Conservation (phyloP, 768 basidiomycete genomes). For the Gymnopilus dilepis region DNA sequence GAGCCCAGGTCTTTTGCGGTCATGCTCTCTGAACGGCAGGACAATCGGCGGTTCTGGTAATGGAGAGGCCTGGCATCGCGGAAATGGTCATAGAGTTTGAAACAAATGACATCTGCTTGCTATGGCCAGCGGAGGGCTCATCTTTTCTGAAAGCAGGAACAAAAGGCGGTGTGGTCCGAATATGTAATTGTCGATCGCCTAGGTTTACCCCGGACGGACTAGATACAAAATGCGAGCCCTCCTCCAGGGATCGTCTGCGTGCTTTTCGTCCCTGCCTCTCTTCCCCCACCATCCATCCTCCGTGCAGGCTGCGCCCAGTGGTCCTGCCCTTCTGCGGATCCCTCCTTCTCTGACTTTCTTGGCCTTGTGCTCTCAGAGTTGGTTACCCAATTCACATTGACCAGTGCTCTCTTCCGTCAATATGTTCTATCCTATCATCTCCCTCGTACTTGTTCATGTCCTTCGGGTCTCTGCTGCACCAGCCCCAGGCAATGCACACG, state of each 20-base stretch:
- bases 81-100: background rate
- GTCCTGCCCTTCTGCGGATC: constrained; percentile 4
- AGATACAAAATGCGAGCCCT: constrained; percentile 23
- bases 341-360: constrained; percentile 7
- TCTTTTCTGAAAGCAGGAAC: background rate
- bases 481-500: constrained; percentile 13
- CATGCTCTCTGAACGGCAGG: background rate
- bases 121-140: constrained; percentile 1
- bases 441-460: constrained; percentile 32
- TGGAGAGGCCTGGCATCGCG: background rate
- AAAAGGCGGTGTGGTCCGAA: constrained; percentile 2
- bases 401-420: constrained; percentile 10
- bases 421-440: constrained; percentile 30
- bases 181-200: constrained; percentile 15
- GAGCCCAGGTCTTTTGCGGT: background rate
- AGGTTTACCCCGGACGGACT: constrained; percentile 16
- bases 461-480: constrained; percentile 29
- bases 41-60: background rate
- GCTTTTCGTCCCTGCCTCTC: constrained; percentile 13
- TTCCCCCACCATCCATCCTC: constrained; percentile 7
- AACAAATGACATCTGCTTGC: background rate
- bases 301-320: constrained; percentile 19
- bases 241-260: constrained; percentile 23
- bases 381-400: background rate
- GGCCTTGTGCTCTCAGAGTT: background rate